Evolutionary conservation across 371 early-diverging fungal genomes (phyloP), one percentile per base, ranked within the genome.

Genomic region (Zopfochytrium polystomum): DNA sequence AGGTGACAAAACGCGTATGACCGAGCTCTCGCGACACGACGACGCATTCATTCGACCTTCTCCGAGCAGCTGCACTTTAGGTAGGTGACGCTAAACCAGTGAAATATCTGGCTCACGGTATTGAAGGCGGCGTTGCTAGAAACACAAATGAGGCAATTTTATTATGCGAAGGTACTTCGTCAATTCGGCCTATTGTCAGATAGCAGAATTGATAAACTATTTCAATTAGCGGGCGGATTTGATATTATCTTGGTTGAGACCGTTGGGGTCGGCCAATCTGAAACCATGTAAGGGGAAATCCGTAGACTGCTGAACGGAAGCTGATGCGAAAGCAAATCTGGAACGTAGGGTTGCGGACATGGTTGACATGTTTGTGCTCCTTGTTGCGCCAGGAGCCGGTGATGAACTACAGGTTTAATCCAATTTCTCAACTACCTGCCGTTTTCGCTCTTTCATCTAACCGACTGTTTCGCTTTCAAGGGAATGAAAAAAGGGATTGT

Each of bases 401-500:
- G 89, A 88, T 66, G 87, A 87, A 65, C 75, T 88, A 31, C 88
- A 88, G n/a, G n/a, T n/a, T n/a, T n/a, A n/a, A n/a, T n/a, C n/a
- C n/a, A n/a, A n/a, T n/a, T n/a, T n/a, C n/a, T n/a, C n/a, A n/a
- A n/a, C n/a, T n/a, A n/a, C n/a, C n/a, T n/a, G n/a, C n/a, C n/a
- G n/a, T n/a, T n/a, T n/a, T n/a, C n/a, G n/a, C n/a, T n/a, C n/a
- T n/a, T n/a, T n/a, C n/a, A n/a, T n/a, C n/a, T n/a, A n/a, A n/a
- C n/a, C n/a, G n/a, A n/a, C n/a, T n/a, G n/a, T n/a, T n/a, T n/a
- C n/a, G n/a, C n/a, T n/a, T n/a, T n/a, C n/a, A n/a, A n/a, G 78
- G 91, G 91, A 4, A 80, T 90, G 68, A 90, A 90, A 72, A 86
- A 86, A 64, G 91, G 91, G 1, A 89, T 90, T 29, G 84, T 90